Conservation (phyloP, 2,329 filamentous ascomycete species). For the Claviceps pazoutovae region DNA sequence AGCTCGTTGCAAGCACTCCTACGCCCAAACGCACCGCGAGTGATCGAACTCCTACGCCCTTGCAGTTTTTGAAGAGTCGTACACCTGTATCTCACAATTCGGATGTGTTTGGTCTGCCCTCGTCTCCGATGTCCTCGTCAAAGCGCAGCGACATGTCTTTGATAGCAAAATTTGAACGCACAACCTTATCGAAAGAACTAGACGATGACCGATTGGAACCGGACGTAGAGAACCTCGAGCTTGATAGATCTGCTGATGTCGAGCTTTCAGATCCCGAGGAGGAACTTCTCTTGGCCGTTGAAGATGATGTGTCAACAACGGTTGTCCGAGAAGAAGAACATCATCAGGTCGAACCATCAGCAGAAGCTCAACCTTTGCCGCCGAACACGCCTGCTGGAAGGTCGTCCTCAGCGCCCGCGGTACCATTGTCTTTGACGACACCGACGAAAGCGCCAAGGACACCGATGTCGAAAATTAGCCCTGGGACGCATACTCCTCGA, state of each 20-base stretch:
- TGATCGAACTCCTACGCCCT: background rate
- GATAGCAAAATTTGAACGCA: background rate
- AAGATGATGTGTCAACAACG: background rate
- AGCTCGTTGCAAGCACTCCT: background rate
- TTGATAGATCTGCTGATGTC: background rate
- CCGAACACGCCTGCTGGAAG: background rate
- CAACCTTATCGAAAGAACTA: background rate
- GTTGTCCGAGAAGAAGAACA: background rate
- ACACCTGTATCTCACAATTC: slow-evolving; percentile 1
- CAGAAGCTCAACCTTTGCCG: background rate
- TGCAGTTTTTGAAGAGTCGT: background rate
- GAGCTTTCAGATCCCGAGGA: background rate
- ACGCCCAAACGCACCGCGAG: background rate
- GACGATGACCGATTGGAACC: background rate
- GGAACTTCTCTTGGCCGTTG: background rate
- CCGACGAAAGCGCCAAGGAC: background rate
- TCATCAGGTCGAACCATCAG: background rate
- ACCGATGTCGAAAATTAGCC: background rate
- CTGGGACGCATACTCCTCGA: background rate
- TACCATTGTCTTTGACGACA: background rate
- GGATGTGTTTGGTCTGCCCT: slow-evolving; percentile 4
- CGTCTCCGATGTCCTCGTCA: slow-evolving; percentile 1
- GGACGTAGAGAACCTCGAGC: background rate
- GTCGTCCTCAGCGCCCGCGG: background rate
- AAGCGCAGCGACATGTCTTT: background rate